Percentiles rank a stretch among this genome's conserved stretches.
phyloP scores from a whole-genome alignment of 2,329 filamentous ascomycete genomes.

The Acrodontium crateriforme region DNA sequence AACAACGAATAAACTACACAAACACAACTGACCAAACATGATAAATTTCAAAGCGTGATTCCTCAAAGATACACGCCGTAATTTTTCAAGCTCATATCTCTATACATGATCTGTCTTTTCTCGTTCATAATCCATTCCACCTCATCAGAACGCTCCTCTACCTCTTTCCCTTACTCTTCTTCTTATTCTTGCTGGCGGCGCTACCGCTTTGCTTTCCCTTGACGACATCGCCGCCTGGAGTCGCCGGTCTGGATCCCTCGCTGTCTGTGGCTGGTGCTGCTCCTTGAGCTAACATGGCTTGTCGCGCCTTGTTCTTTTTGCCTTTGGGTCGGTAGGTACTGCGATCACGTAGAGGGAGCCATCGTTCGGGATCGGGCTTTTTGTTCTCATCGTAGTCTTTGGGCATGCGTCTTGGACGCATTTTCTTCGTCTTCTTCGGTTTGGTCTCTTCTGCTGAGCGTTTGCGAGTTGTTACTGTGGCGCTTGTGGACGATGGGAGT shows the following conservation, averaged over 20 bases:
- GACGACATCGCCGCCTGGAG: slow-evolving; percentile 22
- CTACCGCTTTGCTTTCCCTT: slow-evolving; percentile 32
- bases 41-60: no score
- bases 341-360: slow-evolving; percentile 80
- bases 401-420: slow-evolving; percentile 48
- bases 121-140: no score
- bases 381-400: slow-evolving; percentile 66
- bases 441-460: slow-evolving; percentile 30
- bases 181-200: slow-evolving; percentile 28
- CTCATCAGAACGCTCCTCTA: no score
- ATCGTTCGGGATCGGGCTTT: slow-evolving; percentile 77
- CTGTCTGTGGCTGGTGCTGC: slow-evolving; percentile 53
- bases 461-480: slow-evolving; percentile 31
- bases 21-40: no score
- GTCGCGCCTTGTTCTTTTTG: slow-evolving; percentile 62
- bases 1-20: no score
- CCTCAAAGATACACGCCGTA: no score
- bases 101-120: no score
- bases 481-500: slow-evolving; percentile 13
- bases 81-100: no score
- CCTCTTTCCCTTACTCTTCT: slow-evolving; percentile 12
- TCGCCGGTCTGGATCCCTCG: slow-evolving; percentile 19
- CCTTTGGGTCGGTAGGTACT: slow-evolving; percentile 83
- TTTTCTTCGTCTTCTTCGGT: slow-evolving; percentile 42
- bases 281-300: slow-evolving; percentile 68